Base-by-base conservation (phyloP, 106 monocot genomes). In the Dendrobium huoshanense region DNA sequence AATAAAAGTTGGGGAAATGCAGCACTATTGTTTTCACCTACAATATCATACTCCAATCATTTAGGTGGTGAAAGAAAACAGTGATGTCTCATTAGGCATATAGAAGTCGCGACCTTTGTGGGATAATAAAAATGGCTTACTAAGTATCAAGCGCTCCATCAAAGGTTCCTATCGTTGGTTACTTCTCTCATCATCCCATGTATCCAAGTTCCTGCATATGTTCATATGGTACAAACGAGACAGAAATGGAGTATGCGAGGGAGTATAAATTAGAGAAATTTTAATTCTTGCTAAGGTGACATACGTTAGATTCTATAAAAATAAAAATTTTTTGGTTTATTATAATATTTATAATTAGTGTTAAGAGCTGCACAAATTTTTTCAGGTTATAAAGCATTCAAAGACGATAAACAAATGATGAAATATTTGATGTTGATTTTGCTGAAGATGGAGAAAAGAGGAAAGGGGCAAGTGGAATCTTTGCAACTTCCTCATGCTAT, bases 151-250 rank as follows among this genome's bases (percentile, higher is more conserved):
- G 64, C 79, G 72, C 87, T 98, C 61, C 82, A 95, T 75, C 98
- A 67, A 91, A 88, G 77, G 98, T 89, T 54, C 98, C 98, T 68
- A 67, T 98, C 15, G 85, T 92, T 82, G 97, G 94, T 61, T 94
- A 81, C 82, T 98, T 92, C 88, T 87, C 91, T 67, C 94, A 92
- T 49, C 89, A 92, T 87, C 92, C 98, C 42, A 95, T 98, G 40
- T 98, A 92, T 87, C 98, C 98, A 78, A 86, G 98, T 77, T 83
- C 90, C 40, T 98, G 89, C 37, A 37, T 37, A 3, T 89, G 94
- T 95, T 79, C 90, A 95, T 45, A 87, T 59, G 17, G 86, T 98
- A 64, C 94, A 92, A 79, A 88, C 94, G 48, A 94, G 81, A 79
- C 89, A 90, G 9, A 91, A 61, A 74, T 98, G 98, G 98, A 51